Base-by-base conservation (phyloP, 2,329 filamentous ascomycete genomes). In the Alternaria brassicae region DNA sequence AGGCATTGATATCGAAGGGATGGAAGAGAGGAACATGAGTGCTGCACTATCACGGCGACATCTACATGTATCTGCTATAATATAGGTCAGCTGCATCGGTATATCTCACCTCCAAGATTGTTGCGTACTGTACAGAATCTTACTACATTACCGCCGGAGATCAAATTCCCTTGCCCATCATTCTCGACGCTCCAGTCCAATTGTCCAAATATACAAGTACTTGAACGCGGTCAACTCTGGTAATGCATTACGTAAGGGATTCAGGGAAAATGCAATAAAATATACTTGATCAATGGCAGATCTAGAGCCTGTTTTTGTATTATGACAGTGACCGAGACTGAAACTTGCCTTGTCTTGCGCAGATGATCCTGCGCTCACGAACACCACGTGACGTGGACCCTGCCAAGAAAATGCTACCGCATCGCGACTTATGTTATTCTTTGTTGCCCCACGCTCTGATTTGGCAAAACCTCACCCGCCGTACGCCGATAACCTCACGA, bases 391-490 rank as follows among this genome's bases (percentile, higher is more conserved):
- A 59, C 19, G 2, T 9, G 10, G 39, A 56, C 52, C 56, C 52
- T 59, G 56, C 56, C 56, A 59, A 59, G 56, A 39, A 34, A 40
- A 6, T 21, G 27, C 8, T 25, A 27, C 23, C 30, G 56, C 30
- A 19, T 36, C 39, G 49, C 40, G 28, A 34, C 17, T 32, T 25
- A 19, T 37, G 41, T 40, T 47, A 53, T 52, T 45, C 52, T 61
- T 59, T 61, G 59, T 61, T 55, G 59, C 59, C 59, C 59, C 59
- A 52, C 59, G 28, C 44, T 32, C 41, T 37, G 36, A 34, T 48
- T 41, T 34, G 7, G 17, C 36, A 12, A 56, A 49, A 53, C 45
- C 40, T 32, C 44, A 39, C 23, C 25, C 21, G 32, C 55, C 39
- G 36, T 39, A 39, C 17, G 36, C 36, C n/a, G 17, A 21, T 21